Base-by-base conservation (phyloP, 2,329 filamentous ascomycete species). In the Microdochium trichocladiopsis region DNA sequence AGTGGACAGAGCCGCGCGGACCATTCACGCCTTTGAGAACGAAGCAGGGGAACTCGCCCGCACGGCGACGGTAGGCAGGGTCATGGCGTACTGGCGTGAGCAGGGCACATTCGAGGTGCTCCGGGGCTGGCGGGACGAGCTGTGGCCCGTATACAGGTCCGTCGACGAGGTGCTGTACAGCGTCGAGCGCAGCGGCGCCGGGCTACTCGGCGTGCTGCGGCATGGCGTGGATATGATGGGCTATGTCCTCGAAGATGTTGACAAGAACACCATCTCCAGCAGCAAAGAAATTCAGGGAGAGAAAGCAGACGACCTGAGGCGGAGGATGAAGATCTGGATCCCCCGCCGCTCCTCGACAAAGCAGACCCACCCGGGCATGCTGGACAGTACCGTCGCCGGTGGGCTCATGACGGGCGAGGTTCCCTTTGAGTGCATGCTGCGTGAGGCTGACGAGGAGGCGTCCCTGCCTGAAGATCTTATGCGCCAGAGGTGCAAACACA, bases 351-450 rank as follows among this genome's bases (percentile, higher is more conserved):
- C 91, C 12, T 76, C 75, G 50, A 80, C 75, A 53, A 99, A 97
- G 74, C 83, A 88, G 58, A 96, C 91, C 0, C 99, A 93, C 64
- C 86, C 87, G 0, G 80, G 87, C n/a, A 92, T 96, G 80, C 76
- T 99, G 58, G 94, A 99, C 69, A 99, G 97, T 68, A 91, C 91
- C 1, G 94, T 95, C 6, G 94, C 92, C 0, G 80, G 80, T 16
- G 80, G 90, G 0, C 84, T 97, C 59, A 84, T 87, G 66, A 88
- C 89, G 0, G 87, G 86, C 14, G 92, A 96, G 67, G 78, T 78
- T 21, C 87, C 89, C 0, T 86, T 91, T 49, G 90, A 93, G 64
- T 90, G 87, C 66, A 72, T 96, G 50, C 78, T 96, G 21, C 83
- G 93, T 51, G 94, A 99, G 70, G 86, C 87, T 2, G 85, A 85